Base-by-base conservation (phyloP, 139 green algal genomes). In the Chlamydomonas schloesseri region DNA sequence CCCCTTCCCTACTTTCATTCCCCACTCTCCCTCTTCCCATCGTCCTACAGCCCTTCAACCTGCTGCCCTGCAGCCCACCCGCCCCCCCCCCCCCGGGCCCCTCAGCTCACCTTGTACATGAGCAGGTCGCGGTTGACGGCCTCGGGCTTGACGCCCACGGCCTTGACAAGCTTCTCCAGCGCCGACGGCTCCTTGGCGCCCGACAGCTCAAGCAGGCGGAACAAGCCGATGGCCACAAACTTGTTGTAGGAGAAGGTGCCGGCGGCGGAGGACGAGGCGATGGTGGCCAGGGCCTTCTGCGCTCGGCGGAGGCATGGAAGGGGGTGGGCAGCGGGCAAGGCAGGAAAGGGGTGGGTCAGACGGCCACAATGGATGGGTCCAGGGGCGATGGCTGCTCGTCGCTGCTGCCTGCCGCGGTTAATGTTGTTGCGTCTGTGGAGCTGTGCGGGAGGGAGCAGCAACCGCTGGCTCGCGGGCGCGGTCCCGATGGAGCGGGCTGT, bases 221-320 rank as follows among this genome's bases (percentile, higher is more conserved):
- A 99, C 24, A 99, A 91, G 14, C 97, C 97, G 64, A 99, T 96
- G 33, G 96, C 96, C 58, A 98, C 97, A 87, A 98, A 98, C 73
- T 96, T 96, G 87, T 94, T 97, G 95, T 99, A 99, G 10, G 92
- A 82, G 65, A 97, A 96, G 31, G 93, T 93, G 58, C 87, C 89
- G 9, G 75, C 60, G 15, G 91, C 86, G 29, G 76, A 69, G 17
- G 84, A 73, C 46, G 89, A 88, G 15, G 95, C 91, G 72, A 98
- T 91, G 9, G 15, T 31, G 9, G 91, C 94, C 81, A 99, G 90
- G 11, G 87, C 86, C 81, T 95, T 89, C 90, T 97, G 93, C 53
- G 76, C 58, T 23, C 18, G 68, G 14, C 10, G 14, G 53, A 29
- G 33, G 33, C 18, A 50, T 13, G 33, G 68, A 10, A 13, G 68